Base-by-base conservation (phyloP, 1,284 basidiomycete species). In the Puccinia brachypodii region DNA sequence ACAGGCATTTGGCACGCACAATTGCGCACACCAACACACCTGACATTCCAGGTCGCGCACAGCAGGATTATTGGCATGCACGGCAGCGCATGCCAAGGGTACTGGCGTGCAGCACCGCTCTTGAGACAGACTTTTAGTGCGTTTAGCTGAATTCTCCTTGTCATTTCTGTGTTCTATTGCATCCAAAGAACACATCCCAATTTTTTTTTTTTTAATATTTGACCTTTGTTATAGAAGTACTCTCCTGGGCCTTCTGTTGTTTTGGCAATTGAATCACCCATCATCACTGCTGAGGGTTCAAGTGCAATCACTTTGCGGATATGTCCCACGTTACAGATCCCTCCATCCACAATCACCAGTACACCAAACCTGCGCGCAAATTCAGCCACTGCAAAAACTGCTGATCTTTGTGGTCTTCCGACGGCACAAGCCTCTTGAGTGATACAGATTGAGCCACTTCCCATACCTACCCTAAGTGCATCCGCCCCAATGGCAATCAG, bases 391-490 rank as follows among this genome's bases (percentile, higher is more conserved):
- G 94, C 92, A 87, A 94, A 93, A 16, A 99, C 95, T 16, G 97
- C 96, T 0, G 96, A 97, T 14, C 96, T 97, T 88, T 99, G 96
- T 0, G 96, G 97, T 47, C 96, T 92, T 42, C 96, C 97, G 80
- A 98, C 96, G n/a, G 97, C 96, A 94, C 98, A 99, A 85, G 99
- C 94, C 87, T 99, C 96, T 88, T 99, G 96, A 4, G 96, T 99
- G 88, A 99, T 99, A 87, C 96, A 99, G 86, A 99, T 99, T 14
- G 95, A 97, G 25, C 96, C 96, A 19, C 92, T 94, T 74, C 96
- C 96, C 96, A 99, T 99, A 77, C 96, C 97, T 62, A 99, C 90
- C 69, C 95, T 93, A 13, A 99, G 90, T 56, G 90, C 96, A 85
- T 99, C 96, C 8, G 96, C 96, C 82, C 96, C 97, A 7, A 95